Percentiles rank a stretch among this genome's conserved stretches.
These are phyloP conservation scores for Trypanosoma mega DNA, from an alignment of 208 protist species.

Conservation along the genomic window DNA sequence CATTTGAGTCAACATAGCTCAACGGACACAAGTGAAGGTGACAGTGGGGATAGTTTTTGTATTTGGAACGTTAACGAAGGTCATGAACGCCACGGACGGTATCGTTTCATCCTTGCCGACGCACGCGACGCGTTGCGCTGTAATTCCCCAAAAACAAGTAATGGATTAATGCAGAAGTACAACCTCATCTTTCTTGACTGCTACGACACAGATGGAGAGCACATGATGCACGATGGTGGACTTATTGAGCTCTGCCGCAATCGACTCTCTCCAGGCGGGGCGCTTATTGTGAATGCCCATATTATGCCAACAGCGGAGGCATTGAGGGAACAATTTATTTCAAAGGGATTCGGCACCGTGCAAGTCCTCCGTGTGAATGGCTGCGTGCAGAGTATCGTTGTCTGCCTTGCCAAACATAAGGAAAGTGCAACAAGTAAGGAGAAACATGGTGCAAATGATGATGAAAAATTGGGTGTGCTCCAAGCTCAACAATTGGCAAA, in stretches of 20 bases:
- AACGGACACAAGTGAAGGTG: not conserved
- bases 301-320: conserved; percentile 37
- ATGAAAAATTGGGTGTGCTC: conserved; percentile 11
- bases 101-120: conserved; percentile 52
- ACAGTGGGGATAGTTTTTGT: not conserved
- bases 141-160: too few species aligned
- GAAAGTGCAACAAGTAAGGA: not conserved
- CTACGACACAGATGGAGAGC: conserved; percentile 70
- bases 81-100: conserved; percentile 22
- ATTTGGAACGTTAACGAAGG: conserved; percentile 15
- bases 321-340: conserved; percentile 40
- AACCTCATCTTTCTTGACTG: conserved; percentile 81
- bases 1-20: too few species aligned
- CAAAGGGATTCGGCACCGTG: conserved; percentile 53
- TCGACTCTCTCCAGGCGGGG: conserved; percentile 51
- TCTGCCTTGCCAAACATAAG: conserved; percentile 26
- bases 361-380: conserved; percentile 64
- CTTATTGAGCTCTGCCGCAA: conserved; percentile 53
- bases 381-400: conserved; percentile 62
- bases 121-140: conserved; percentile 43
- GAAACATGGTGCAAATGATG: not conserved
- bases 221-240: conserved; percentile 65
- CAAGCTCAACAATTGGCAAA: conserved; percentile 6
- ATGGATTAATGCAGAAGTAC: conserved; percentile 24
- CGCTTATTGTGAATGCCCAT: conserved; percentile 78